phyloP scores from a whole-genome alignment of 495 filamentous ascomycete species.

The Hyaloscypha bicolor region DNA sequence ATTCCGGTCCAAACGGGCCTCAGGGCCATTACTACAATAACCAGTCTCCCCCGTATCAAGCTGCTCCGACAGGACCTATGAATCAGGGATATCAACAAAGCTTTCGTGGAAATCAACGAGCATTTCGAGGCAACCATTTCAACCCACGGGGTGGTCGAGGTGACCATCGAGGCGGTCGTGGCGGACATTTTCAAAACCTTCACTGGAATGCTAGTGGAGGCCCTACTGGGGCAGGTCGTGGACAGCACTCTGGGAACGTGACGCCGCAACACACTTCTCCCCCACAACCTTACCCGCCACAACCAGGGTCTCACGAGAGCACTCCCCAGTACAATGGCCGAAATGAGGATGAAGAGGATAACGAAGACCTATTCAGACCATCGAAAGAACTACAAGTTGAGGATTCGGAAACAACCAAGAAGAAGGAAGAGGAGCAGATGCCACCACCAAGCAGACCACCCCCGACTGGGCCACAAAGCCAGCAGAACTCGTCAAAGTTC shows the following conservation, averaged over 20 bases:
- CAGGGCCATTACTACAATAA: constrained; percentile 58
- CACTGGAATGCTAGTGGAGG: constrained; percentile 56
- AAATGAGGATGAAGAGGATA: constrained; percentile 43
- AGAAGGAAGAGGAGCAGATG: constrained; percentile 49
- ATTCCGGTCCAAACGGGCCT: constrained; percentile 44
- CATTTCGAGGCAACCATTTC: constrained; percentile 36
- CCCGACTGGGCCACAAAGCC: constrained; percentile 58
- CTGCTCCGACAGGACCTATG: constrained; percentile 53
- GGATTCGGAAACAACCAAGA: constrained; percentile 52
- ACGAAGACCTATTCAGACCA: constrained; percentile 62
- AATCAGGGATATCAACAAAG: constrained; percentile 50
- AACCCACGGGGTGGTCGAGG: constrained; percentile 34
- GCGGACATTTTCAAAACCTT: constrained; percentile 59
- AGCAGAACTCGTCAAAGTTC: constrained; percentile 59
- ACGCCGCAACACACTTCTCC: constrained; percentile 34
- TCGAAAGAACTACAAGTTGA: constrained; percentile 67
- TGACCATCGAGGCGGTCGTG: constrained; percentile 37
- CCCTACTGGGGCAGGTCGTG: constrained; percentile 42
- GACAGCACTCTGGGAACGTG: constrained; percentile 39
- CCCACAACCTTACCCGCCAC: constrained; percentile 30
- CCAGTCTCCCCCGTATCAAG: constrained; percentile 51
- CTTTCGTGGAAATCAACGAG: constrained; percentile 36
- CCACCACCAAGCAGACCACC: constrained; percentile 42
- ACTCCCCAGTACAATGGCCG: constrained; percentile 36
- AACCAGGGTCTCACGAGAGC: constrained; percentile 30